Evolutionary conservation across 148 eudicot species (phyloP).

Genomic region (Simmondsia chinensis): DNA sequence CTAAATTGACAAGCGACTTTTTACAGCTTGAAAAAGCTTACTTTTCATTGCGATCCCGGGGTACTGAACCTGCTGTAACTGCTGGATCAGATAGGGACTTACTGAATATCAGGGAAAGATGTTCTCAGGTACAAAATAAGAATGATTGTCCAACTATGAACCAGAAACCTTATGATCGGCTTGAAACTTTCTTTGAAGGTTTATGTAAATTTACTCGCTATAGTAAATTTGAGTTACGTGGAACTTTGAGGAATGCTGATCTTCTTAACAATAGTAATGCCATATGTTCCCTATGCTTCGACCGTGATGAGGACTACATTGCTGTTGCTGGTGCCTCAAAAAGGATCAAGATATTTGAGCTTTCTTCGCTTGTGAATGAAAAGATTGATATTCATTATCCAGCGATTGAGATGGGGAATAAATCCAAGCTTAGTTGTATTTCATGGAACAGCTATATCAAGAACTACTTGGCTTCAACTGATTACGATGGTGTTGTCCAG

Average conservation of each 20-base stretch:
- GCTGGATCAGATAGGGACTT: conserved; percentile 30
- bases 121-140: conserved; percentile 9
- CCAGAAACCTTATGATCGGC: conserved; percentile 27
- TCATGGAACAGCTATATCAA: conserved; percentile 86
- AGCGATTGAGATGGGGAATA: conserved; percentile 58
- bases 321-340: conserved; percentile 88
- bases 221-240: conserved; percentile 60
- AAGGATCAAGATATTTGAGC: conserved; percentile 69
- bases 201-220: conserved; percentile 68
- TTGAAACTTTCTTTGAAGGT: conserved; percentile 58
- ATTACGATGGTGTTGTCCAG: conserved; percentile 88
- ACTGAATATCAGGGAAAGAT: conserved; percentile 33
- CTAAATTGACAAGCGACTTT: conserved; percentile 32
- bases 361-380: conserved; percentile 41
- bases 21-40: conserved; percentile 70
- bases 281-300: conserved; percentile 82
- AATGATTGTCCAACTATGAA: conserved; percentile 10
- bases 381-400: conserved; percentile 76
- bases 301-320: conserved; percentile 71
- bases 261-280: conserved; percentile 54
- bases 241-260: conserved; percentile 50
- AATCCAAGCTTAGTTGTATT: conserved; percentile 69
- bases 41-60: conserved; percentile 48
- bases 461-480: conserved; percentile 82
- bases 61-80: conserved; percentile 16